Conservation (phyloP, 495 filamentous ascomycete genomes). For the Penicillium coprophilum region DNA sequence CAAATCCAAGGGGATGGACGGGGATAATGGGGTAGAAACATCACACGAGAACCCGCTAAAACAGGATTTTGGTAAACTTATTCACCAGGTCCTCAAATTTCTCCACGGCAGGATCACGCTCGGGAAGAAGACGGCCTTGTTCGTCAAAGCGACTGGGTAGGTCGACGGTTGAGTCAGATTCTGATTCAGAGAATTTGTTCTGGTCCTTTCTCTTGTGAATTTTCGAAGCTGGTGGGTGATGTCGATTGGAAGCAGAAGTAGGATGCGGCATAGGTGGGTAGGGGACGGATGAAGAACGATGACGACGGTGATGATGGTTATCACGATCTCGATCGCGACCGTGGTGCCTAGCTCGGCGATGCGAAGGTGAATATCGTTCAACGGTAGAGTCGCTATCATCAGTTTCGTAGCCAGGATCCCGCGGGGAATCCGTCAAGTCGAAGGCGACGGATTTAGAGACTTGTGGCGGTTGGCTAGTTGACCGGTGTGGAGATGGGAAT, state of each 20-base stretch:
- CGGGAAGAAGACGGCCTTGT: conserved; percentile 52
- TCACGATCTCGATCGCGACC: conserved; percentile 11
- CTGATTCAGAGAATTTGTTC: conserved; percentile 9
- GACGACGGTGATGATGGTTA: conserved; percentile 19
- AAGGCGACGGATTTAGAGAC: conserved; percentile 41
- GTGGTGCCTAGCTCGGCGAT: conserved; percentile 13
- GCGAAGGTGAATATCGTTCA: conserved; percentile 15
- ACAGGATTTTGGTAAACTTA: conserved; percentile 30
- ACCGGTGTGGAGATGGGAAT: conserved; percentile 6
- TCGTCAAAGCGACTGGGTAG: conserved; percentile 67
- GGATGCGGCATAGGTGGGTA: conserved; percentile 15
- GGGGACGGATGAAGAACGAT: conserved; percentile 31
- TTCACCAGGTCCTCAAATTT: conserved; percentile 41
- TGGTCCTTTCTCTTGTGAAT: conserved; percentile 9
- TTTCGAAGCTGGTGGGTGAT: conserved; percentile 7
- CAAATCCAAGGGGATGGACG: not conserved
- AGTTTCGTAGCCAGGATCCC: conserved; percentile 41
- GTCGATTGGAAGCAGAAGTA: conserved; percentile 4
- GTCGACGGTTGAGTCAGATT: conserved; percentile 50
- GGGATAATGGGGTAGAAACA: not conserved
- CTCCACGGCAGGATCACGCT: conserved; percentile 37
- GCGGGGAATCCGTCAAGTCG: conserved; percentile 25
- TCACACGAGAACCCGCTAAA: conserved; percentile 12
- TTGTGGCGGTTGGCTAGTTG: conserved; percentile 31
- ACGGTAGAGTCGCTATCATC: conserved; percentile 47